phyloP scores from a whole-genome alignment of 805 yeast genomes.

The Vanderwaltozyma yarrowii region DNA sequence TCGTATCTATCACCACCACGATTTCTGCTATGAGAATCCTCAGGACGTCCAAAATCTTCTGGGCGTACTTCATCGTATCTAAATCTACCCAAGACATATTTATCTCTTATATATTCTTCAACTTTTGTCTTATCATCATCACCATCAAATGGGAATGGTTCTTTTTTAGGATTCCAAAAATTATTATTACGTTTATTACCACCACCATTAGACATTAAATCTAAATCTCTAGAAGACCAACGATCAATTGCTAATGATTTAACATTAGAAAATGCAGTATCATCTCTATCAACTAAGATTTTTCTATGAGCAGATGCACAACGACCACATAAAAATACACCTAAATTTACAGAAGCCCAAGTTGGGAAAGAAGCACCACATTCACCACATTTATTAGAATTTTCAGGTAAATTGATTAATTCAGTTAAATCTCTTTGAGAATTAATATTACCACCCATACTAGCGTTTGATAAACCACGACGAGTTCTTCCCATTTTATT shows the following conservation, averaged over 20 bases:
- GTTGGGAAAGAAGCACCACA: constrained; percentile 59
- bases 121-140: constrained; percentile 52
- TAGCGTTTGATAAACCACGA: too few relatives aligned
- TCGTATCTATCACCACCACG: constrained; percentile 1
- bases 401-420: constrained; percentile 47
- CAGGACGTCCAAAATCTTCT: constrained; percentile 19
- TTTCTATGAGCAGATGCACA: constrained; percentile 73
- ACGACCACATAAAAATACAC: constrained; percentile 71
- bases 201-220: constrained; percentile 27
- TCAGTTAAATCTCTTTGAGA: constrained; percentile 38
- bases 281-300: constrained; percentile 36
- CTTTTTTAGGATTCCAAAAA: constrained; percentile 59
- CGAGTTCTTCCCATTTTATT: constrained; percentile 2
- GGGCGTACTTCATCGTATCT: constrained; percentile 24
- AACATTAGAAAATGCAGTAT: constrained; percentile 45
- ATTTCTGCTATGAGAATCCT: neutral
- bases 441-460: constrained; percentile 1
- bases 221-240: constrained; percentile 54
- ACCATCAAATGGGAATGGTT: constrained; percentile 66
- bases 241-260: constrained; percentile 64
- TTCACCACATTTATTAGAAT: constrained; percentile 69
- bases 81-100: constrained; percentile 56
- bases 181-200: constrained; percentile 56
- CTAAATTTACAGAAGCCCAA: constrained; percentile 35
- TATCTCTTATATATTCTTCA: constrained; percentile 51